phyloP scores from a whole-genome alignment of 2,329 filamentous ascomycete genomes.

The Xylariaceae sp. region DNA sequence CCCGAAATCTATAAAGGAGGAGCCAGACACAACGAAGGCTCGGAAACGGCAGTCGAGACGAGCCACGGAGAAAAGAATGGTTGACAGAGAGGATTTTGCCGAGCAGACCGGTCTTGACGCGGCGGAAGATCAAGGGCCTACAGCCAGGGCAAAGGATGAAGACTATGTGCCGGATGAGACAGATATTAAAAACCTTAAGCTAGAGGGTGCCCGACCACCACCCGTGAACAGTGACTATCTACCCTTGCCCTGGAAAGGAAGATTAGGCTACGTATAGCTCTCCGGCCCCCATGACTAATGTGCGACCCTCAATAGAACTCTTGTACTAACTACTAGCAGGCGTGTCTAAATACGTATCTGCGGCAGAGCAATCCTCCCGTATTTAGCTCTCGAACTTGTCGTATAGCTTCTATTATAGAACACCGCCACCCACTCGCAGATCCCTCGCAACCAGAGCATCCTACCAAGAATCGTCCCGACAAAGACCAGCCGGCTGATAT shows the following conservation, averaged over 20 bases:
- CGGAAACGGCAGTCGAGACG: background rate
- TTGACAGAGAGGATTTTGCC: background rate
- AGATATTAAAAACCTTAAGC: conserved; percentile 21
- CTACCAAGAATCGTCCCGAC: conserved; percentile 84
- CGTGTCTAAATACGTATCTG: conserved; percentile 90
- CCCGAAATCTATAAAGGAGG: conserved; percentile 12
- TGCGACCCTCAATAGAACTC: too few relatives aligned
- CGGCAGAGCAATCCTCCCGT: conserved; percentile 77
- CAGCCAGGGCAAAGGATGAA: conserved; percentile 7
- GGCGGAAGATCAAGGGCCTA: background rate
- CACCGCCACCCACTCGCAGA: conserved; percentile 80
- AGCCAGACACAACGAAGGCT: conserved; percentile 3
- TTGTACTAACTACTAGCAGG: conserved; percentile 42
- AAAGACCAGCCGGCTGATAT: conserved; percentile 65
- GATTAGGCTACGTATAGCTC: conserved; percentile 75
- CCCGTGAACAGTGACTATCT: conserved; percentile 80
- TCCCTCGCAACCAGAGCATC: conserved; percentile 71
- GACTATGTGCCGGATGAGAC: conserved; percentile 16
- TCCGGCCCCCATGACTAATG: conserved; percentile 7
- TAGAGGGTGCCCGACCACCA: conserved; percentile 56
- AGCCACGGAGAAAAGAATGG: background rate
- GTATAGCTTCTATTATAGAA: conserved; percentile 85
- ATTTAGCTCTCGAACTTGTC: conserved; percentile 87
- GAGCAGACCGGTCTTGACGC: background rate
- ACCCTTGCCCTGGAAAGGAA: conserved; percentile 86